Evolutionary conservation across 2,329 filamentous ascomycete species (phyloP).

Genomic region (Talaromyces albobiverticillius): DNA sequence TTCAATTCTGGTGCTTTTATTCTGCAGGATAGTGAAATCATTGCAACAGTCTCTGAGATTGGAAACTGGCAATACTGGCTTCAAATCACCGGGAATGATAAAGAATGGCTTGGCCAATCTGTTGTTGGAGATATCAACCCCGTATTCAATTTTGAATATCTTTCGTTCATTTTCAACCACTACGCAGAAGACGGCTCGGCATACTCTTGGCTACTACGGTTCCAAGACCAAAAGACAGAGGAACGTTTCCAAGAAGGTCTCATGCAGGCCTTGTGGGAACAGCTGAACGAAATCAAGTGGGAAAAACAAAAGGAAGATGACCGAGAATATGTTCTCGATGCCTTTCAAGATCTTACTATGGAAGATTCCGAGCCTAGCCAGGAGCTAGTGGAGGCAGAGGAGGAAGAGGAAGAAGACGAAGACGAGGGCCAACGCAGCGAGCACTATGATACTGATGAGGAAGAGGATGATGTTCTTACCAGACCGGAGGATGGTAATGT

Average conservation of each 20-base stretch:
- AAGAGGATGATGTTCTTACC: conserved; percentile 71
- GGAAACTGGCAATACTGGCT: conserved; percentile 96
- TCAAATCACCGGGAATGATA: conserved; percentile 71
- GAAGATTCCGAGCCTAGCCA: conserved; percentile 66
- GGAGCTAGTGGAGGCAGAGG: conserved; percentile 54
- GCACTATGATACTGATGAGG: conserved; percentile 71
- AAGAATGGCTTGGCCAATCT: conserved; percentile 81
- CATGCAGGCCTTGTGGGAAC: conserved; percentile 96
- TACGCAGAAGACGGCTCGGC: conserved; percentile 84
- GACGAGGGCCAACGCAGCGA: conserved; percentile 68
- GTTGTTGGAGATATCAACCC: conserved; percentile 91
- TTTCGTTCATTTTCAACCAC: conserved; percentile 99
- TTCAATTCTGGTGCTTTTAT: conserved; percentile 83
- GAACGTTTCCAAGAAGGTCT: conserved; percentile 90
- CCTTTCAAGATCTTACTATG: conserved; percentile 92
- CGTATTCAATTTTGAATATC: conserved; percentile 97
- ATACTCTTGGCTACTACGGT: conserved; percentile 92
- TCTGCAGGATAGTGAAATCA: conserved; percentile 70
- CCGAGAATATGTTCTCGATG: conserved; percentile 88
- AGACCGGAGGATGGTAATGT: conserved; percentile 72
- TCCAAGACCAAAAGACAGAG: conserved; percentile 76
- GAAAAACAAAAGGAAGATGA: conserved; percentile 87
- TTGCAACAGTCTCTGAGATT: conserved; percentile 77
- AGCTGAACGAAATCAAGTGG: conserved; percentile 93
- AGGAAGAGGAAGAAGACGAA: conserved; percentile 61